Conservation (phyloP, 2,329 filamentous ascomycete species). For the Aspergillus jensenii region DNA sequence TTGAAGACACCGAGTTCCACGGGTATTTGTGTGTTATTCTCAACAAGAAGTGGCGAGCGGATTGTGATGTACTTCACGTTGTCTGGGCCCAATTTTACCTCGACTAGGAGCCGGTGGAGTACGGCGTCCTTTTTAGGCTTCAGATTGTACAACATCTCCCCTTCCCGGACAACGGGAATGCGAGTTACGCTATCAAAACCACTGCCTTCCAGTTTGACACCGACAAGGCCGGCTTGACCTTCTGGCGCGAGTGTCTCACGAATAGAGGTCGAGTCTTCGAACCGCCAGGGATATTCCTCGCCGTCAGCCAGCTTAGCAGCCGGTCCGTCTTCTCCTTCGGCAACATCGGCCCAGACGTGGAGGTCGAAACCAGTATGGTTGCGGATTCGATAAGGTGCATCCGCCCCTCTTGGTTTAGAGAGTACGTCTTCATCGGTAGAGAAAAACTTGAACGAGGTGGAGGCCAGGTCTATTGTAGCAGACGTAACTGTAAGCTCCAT, state of each 20-base stretch:
- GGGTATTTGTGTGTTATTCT: conserved; percentile 96
- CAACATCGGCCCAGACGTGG: conserved; percentile 75
- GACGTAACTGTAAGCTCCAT: conserved; percentile 93
- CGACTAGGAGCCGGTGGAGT: conserved; percentile 85
- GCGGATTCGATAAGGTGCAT: conserved; percentile 88
- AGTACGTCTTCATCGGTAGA: conserved; percentile 86
- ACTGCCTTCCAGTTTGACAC: conserved; percentile 83
- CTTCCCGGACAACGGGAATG: conserved; percentile 89
- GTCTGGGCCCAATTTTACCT: conserved; percentile 85
- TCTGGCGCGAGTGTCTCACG: conserved; percentile 89
- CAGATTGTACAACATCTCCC: conserved; percentile 84
- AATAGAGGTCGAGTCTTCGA: conserved; percentile 95
- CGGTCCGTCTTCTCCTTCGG: conserved; percentile 64
- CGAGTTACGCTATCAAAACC: conserved; percentile 89
- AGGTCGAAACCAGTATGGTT: conserved; percentile 96
- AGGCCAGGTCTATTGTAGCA: conserved; percentile 87
- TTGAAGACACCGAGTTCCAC: conserved; percentile 92
- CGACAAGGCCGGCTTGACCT: conserved; percentile 74
- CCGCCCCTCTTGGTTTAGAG: conserved; percentile 85
- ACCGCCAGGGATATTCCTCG: conserved; percentile 90
- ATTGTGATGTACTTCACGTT: conserved; percentile 99
- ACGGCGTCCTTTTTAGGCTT: conserved; percentile 83
- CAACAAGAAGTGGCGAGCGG: conserved; percentile 83
- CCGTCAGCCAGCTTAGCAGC: conserved; percentile 81
- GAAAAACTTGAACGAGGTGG: conserved; percentile 89